Conservation (phyloP, 2,329 filamentous ascomycete species). For the Mycosphaerelloides madeirae region DNA sequence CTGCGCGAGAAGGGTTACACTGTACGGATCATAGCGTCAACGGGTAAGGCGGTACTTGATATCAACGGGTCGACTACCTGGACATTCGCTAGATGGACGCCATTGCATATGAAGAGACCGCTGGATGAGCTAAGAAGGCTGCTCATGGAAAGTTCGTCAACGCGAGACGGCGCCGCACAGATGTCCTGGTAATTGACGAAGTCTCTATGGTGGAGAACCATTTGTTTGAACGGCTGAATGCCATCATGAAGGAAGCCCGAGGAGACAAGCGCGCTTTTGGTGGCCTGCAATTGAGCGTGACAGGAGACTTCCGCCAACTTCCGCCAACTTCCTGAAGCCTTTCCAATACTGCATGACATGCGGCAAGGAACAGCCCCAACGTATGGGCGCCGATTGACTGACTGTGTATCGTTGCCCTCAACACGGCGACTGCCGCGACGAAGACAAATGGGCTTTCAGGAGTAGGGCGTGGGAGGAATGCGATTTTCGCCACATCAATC, state of each 20-base stretch:
- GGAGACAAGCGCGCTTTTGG: conserved; percentile 11
- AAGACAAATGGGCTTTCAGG: conserved; percentile 58
- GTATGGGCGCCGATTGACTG: conserved; percentile 19
- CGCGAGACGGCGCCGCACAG: conserved; percentile 40
- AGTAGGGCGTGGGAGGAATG: conserved; percentile 53
- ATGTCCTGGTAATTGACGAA: conserved; percentile 61
- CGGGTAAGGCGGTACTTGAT: conserved; percentile 55
- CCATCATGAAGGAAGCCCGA: conserved; percentile 10
- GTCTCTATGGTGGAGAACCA: conserved; percentile 55
- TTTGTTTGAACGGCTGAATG: conserved; percentile 50
- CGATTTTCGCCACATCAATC: conserved; percentile 50
- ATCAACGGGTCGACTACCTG: conserved; percentile 55
- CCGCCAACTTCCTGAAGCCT: conserved; percentile 55
- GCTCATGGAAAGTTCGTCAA: conserved; percentile 34
- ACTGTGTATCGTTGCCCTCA: conserved; percentile 30
- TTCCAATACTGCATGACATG: conserved; percentile 45
- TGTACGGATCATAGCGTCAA: conserved; percentile 56
- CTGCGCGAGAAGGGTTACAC: conserved; percentile 33
- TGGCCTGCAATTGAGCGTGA: conserved; percentile 43
- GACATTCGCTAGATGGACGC: conserved; percentile 55
- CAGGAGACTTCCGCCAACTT: conserved; percentile 58
- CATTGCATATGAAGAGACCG: conserved; percentile 41
- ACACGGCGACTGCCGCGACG: conserved; percentile 41
- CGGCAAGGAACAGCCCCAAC: conserved; percentile 22
- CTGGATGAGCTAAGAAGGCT: conserved; percentile 27